Evolutionary conservation across 768 basidiomycete genomes (phyloP).

Genomic region (Kwoniella sp.): DNA sequence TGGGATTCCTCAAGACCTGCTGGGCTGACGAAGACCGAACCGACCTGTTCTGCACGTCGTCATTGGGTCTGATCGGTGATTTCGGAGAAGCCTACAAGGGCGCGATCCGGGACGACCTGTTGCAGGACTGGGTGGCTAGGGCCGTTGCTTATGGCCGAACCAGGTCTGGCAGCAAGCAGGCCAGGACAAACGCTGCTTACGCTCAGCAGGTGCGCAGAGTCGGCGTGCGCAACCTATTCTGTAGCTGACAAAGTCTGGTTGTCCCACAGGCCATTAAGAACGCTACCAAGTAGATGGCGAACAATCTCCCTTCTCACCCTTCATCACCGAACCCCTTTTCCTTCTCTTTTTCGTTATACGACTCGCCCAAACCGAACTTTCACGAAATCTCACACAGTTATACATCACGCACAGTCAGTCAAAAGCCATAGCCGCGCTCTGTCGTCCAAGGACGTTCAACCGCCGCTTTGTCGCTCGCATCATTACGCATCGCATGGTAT

Average conservation of each 20-base stretch:
- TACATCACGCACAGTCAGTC: too few relatives aligned
- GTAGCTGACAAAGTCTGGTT: neutral
- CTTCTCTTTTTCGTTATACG: neutral
- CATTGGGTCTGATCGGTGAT: constrained; percentile 85
- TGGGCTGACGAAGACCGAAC: constrained; percentile 77
- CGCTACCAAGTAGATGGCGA: constrained; percentile 10
- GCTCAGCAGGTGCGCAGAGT: constrained; percentile 33
- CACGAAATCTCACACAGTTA: neutral
- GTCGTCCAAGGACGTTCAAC: constrained; percentile 39
- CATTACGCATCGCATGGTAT: neutral
- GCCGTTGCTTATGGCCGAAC: constrained; percentile 34
- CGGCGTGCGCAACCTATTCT: too few relatives aligned
- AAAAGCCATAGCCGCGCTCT: constrained; percentile 35
- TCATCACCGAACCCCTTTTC: neutral
- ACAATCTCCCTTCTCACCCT: neutral
- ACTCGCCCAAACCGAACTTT: too few relatives aligned
- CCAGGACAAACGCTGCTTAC: constrained; percentile 34
- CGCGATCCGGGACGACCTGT: constrained; percentile 71
- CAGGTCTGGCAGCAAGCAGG: constrained; percentile 23
- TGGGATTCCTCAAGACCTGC: constrained; percentile 70
- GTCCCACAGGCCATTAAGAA: constrained; percentile 35
- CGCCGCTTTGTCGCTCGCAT: neutral
- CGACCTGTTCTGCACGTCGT: constrained; percentile 68
- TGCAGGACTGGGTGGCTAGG: constrained; percentile 67
- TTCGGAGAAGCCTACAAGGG: constrained; percentile 79